Evolutionary conservation across 352 stramenopile genomes (phyloP).

Genomic region (Pythium aquatile): DNA sequence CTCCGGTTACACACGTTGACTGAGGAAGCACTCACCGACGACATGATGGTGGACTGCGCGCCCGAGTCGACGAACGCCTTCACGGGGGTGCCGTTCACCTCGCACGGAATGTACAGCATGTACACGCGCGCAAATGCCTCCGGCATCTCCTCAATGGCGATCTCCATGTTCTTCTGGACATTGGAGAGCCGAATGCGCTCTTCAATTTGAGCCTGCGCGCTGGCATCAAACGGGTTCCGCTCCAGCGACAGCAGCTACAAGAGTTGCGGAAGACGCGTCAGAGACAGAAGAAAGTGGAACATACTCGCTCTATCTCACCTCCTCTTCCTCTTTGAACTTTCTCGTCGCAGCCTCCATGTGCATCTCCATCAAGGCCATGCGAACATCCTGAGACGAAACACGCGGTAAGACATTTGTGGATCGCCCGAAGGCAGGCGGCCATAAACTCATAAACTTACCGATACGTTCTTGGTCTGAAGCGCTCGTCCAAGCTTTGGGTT

Average conservation of each 20-base stretch:
- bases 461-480: slow-evolving; percentile 62
- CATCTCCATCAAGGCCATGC: slow-evolving; percentile 82
- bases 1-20: neutral
- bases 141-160: slow-evolving; percentile 87
- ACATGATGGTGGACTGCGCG: slow-evolving; percentile 93
- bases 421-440: neutral
- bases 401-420: neutral
- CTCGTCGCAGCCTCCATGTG: slow-evolving; percentile 80
- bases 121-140: slow-evolving; percentile 83
- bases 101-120: slow-evolving; percentile 89
- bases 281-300: neutral
- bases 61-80: slow-evolving; percentile 92
- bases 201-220: slow-evolving; percentile 77
- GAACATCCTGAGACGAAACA: slow-evolving; percentile 51
- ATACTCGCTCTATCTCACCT: slow-evolving; percentile 28
- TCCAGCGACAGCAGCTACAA: slow-evolving; percentile 50
- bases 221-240: slow-evolving; percentile 72
- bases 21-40: slow-evolving; percentile 45
- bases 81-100: slow-evolving; percentile 78
- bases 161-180: slow-evolving; percentile 89
- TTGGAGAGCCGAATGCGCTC: slow-evolving; percentile 83
- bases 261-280: neutral
- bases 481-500: slow-evolving; percentile 67
- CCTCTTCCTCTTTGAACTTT: slow-evolving; percentile 79
- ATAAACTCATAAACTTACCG: slow-evolving; percentile 35